Conservation (phyloP, 352 stramenopile genomes). For the Phytophthora fragariaefolia region DNA sequence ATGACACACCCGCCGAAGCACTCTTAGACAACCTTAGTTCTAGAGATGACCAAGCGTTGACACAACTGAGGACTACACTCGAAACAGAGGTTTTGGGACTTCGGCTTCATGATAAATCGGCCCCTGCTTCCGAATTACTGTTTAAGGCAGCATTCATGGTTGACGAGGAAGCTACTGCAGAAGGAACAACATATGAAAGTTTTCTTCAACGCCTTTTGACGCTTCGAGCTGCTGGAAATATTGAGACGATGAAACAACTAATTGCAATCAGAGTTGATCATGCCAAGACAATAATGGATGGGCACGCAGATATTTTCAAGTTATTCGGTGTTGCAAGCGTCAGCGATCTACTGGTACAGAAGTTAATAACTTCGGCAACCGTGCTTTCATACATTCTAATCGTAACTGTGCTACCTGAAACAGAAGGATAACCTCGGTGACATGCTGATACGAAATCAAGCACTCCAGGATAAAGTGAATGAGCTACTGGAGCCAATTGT, state of each 20-base stretch:
- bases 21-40: not conserved
- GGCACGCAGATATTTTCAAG: conserved; percentile 21
- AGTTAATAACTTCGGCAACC: not conserved
- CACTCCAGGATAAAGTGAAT: conserved; percentile 34
- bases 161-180: conserved; percentile 3
- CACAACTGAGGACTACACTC: conserved; percentile 35
- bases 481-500: conserved; percentile 32
- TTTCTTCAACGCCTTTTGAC: conserved; percentile 42
- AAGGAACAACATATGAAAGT: conserved; percentile 15
- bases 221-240: conserved; percentile 29
- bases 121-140: conserved; percentile 40
- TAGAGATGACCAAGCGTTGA: not conserved
- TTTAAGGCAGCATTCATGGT: conserved; percentile 69
- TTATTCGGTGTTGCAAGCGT: conserved; percentile 27
- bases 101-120: conserved; percentile 32
- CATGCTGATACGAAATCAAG: conserved; percentile 27
- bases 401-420: not conserved
- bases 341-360: conserved; percentile 42
- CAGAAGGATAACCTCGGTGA: conserved; percentile 21
- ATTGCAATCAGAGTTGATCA: conserved; percentile 34
- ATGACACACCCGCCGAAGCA: not conserved
- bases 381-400: conserved; percentile 3
- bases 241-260: conserved; percentile 27
- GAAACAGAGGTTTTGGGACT: conserved; percentile 57
- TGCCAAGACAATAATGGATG: conserved; percentile 31